phyloP scores from a whole-genome alignment of 148 eudicot genomes.

The Heliamphora exappendiculata region DNA sequence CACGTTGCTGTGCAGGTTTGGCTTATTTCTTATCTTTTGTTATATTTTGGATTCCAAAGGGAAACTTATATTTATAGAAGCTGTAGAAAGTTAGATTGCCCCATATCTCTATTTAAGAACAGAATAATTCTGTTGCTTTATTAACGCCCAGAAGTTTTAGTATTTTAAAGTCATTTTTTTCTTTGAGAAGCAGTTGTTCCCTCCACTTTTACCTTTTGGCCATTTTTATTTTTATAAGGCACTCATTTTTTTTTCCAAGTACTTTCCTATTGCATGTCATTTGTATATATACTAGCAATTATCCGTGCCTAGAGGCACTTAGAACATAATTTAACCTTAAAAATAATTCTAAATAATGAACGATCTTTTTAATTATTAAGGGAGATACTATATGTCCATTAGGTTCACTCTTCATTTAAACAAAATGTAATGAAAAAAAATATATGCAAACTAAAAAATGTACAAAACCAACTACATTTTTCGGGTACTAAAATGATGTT shows the following conservation, averaged over 20 bases:
- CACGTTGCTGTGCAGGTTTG: conserved; percentile 84
- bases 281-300: background rate
- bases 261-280: background rate
- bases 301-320: no score
- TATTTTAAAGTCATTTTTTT: background rate
- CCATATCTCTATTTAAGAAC: background rate
- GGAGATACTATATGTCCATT: background rate
- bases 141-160: background rate
- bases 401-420: background rate
- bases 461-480: no score
- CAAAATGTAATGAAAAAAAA: background rate
- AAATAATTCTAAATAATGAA: no score
- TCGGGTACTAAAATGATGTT: no score
- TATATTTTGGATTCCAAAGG: background rate
- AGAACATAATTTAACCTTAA: no score
- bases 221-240: background rate
- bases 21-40: background rate
- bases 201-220: background rate
- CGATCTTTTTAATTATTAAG: background rate
- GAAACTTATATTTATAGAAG: background rate
- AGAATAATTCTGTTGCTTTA: background rate
- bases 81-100: background rate
- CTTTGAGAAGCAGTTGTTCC: background rate
- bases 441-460: background rate
- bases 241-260: background rate